phyloP scores from a whole-genome alignment of 768 basidiomycete genomes.

The Tulasnella sp. region DNA sequence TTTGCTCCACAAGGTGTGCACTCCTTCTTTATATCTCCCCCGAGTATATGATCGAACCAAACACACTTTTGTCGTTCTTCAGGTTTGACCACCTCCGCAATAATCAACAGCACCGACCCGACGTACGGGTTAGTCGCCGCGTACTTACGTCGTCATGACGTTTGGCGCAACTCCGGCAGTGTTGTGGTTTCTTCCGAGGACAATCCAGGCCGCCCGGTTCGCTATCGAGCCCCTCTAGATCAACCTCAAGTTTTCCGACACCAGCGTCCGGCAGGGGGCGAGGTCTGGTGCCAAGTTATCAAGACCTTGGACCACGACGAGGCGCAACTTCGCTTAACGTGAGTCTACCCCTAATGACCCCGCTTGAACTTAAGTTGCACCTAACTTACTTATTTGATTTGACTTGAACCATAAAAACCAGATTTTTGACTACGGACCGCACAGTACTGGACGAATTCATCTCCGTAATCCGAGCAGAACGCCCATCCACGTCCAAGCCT shows the following conservation, averaged over 20 bases:
- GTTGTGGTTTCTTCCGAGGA: constrained; percentile 32
- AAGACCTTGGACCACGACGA: neutral
- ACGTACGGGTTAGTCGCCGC: constrained; percentile 44
- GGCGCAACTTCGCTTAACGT: neutral
- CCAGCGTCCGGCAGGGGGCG: neutral
- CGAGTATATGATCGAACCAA: neutral
- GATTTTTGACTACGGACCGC: constrained; percentile 40
- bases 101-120: constrained; percentile 42
- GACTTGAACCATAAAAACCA: constrained; percentile 17
- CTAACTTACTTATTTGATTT: constrained; percentile 9
- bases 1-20: neutral
- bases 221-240: neutral
- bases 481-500: constrained; percentile 34
- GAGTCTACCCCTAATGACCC: constrained; percentile 22
- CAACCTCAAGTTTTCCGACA: constrained; percentile 4
- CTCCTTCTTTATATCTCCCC: neutral
- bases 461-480: constrained; percentile 36
- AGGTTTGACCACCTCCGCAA: constrained; percentile 42
- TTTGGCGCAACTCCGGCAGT: constrained; percentile 39
- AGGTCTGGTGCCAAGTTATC: constrained; percentile 19
- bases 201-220: neutral
- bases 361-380: constrained; percentile 21
- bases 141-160: constrained; percentile 38
- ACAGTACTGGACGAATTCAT: constrained; percentile 38
- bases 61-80: neutral